A percentile compares a stretch with the other conserved stretches of the same genome.
Conservation (phyloP, 805 yeast genomes). For the Sugiyamaella valdiviana region DNA sequence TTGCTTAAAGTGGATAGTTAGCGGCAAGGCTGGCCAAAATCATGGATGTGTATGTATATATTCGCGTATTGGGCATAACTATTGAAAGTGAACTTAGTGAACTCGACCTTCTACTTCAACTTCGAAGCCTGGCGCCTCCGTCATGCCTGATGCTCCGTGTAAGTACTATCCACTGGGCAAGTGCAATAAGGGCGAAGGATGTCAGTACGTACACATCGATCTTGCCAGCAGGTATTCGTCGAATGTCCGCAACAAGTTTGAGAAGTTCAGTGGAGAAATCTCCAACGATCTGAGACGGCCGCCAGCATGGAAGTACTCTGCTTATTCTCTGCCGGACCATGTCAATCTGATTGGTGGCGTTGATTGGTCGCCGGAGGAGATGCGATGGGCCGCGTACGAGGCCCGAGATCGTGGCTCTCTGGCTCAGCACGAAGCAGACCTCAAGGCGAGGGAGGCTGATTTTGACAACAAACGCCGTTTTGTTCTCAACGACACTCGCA, state of each 20-base stretch:
- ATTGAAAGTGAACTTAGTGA: too few relatives aligned
- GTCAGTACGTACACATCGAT: conserved; percentile 13
- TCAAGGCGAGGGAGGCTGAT: conserved; percentile 37
- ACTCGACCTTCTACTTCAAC: not conserved
- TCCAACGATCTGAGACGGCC: conserved; percentile 5
- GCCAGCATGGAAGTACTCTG: conserved; percentile 13
- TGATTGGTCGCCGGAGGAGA: conserved; percentile 21
- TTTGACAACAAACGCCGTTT: conserved; percentile 39
- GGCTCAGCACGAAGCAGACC: conserved; percentile 5
- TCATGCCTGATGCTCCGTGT: conserved; percentile 7
- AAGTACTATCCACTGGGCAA: conserved; percentile 12
- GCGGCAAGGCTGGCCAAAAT: too few relatives aligned
- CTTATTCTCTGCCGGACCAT: conserved; percentile 10
- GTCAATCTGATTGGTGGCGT: conserved; percentile 13
- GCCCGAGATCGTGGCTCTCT: conserved; percentile 6
- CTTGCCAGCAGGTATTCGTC: conserved; percentile 2
- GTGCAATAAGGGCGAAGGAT: conserved; percentile 15
- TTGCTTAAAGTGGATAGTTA: too few relatives aligned
- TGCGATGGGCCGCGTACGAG: conserved; percentile 15
- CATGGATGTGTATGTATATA: too few relatives aligned
- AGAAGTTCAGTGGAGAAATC: conserved; percentile 5
- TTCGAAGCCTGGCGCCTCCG: not conserved
- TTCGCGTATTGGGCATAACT: too few relatives aligned
- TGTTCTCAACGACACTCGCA: conserved; percentile 37
- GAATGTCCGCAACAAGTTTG: conserved; percentile 3